These are phyloP conservation scores for Ganoderma multipileum DNA, from an alignment of 1,284 basidiomycete genomes.

Conservation along the genomic window DNA sequence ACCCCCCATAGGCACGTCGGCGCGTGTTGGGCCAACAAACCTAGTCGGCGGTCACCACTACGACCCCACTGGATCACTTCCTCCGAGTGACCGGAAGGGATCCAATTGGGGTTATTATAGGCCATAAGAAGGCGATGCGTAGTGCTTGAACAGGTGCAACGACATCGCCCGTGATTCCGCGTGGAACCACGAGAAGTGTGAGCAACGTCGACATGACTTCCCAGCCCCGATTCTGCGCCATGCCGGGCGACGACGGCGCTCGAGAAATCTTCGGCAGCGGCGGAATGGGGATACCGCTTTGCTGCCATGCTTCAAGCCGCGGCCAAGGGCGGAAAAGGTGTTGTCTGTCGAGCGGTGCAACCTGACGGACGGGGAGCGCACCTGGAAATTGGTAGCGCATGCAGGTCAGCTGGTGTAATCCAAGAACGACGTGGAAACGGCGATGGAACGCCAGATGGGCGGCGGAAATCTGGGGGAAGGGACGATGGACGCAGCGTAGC, in stretches of 20 bases:
- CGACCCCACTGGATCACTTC: constrained; percentile 5
- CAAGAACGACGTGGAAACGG: constrained; percentile 11
- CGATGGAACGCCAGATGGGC: not conserved
- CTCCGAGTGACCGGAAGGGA: constrained; percentile 22
- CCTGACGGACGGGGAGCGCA: not conserved
- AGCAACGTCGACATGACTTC: constrained; percentile 16
- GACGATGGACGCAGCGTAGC: not conserved
- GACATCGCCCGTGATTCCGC: constrained; percentile 12
- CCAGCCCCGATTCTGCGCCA: constrained; percentile 12
- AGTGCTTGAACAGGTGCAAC: constrained; percentile 12
- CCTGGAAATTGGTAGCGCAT: not conserved
- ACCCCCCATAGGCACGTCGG: not conserved
- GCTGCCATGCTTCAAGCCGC: not conserved
- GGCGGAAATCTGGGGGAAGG: not conserved
- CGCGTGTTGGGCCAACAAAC: constrained; percentile 20
- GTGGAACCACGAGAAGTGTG: constrained; percentile 21
- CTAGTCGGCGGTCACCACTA: constrained; percentile 17
- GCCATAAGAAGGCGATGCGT: constrained; percentile 18
- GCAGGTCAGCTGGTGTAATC: constrained; percentile 13
- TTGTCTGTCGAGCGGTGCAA: not conserved
- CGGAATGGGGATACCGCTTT: constrained; percentile 6
- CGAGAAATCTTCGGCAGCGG: constrained; percentile 9
- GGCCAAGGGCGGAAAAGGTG: not conserved
- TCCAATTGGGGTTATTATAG: constrained; percentile 23
- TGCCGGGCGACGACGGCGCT: constrained; percentile 17